Evolutionary conservation across 2,329 filamentous ascomycete species (phyloP).

Genomic region (Calonectria hongkongensis): DNA sequence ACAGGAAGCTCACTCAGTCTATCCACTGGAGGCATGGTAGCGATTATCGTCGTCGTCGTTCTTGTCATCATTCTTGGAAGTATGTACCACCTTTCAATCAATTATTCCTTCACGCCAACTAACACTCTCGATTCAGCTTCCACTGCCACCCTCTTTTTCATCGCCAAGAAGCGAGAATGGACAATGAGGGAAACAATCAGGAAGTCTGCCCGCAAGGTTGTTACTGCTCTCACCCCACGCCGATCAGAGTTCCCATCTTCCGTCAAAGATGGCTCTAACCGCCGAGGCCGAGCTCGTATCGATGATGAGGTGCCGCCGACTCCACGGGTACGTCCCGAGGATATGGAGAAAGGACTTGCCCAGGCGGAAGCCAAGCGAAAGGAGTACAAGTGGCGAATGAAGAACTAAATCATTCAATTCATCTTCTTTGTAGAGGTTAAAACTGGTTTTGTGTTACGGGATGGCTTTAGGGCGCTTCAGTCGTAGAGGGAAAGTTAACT

Average conservation of each 20-base stretch:
- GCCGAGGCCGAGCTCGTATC: slow-evolving; percentile 66
- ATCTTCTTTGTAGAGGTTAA: neutral
- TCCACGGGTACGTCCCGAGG: slow-evolving; percentile 71
- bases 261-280: slow-evolving; percentile 65
- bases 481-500: slow-evolving; percentile 47
- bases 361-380: slow-evolving; percentile 61
- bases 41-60: slow-evolving; percentile 84
- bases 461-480: neutral
- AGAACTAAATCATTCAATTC: slow-evolving; percentile 1
- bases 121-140: slow-evolving; percentile 67
- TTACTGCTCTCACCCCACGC: slow-evolving; percentile 77
- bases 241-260: slow-evolving; percentile 76
- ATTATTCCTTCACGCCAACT: neutral
- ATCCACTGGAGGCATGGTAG: slow-evolving; percentile 81
- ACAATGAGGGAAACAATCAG: slow-evolving; percentile 83
- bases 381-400: slow-evolving; percentile 51
- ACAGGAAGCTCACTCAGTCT: slow-evolving; percentile 75
- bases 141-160: slow-evolving; percentile 81
- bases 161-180: slow-evolving; percentile 92
- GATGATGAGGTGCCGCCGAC: slow-evolving; percentile 76
- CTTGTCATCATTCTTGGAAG: slow-evolving; percentile 81
- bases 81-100: slow-evolving; percentile 63
- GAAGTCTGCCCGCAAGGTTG: slow-evolving; percentile 79
- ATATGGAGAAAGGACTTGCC: slow-evolving; percentile 75
- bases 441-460: neutral